Evolutionary conservation across 164 flowering plant genomes (phyloP), one percentile per base, ranked within the genome.

Genomic region (Paratinospora sagittata): DNA sequence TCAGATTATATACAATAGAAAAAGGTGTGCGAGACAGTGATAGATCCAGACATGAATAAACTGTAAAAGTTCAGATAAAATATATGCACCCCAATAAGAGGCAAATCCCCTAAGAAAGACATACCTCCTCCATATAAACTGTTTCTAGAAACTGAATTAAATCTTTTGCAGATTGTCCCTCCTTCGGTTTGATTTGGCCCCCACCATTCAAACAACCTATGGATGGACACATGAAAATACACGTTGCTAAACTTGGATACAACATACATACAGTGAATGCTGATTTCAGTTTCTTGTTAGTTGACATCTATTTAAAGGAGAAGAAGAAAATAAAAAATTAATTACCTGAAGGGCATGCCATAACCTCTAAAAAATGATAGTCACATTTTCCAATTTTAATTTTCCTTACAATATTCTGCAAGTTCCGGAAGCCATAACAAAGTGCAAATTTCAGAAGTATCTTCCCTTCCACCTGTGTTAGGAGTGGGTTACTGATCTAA

Each of bases 301-400:
- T 30, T 30, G 34, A 55, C 0, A 21, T 55, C 61, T 55, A 55
- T n/a, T n/a, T 19, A 55, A 30, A 55, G 24, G 61, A 9, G 9
- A 19, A 6, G 17, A 55, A 55, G 24, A 55, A 55, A 55, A 6
- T n/a, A 52, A 52, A 30, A 30, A 30, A 1, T 43, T 8, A 19
- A 19, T 11, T 68, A 96, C 98, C 99, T 79, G 99, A 88, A 66
- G 98, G 99, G 82, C 99, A 96, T 61, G 98, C 99, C 99, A 96
- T 96, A 70, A 96, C 84, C 86, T 96, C 99, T 78, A 96, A 76
- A 75, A 82, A 96, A 57, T 96, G 89, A 74, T 96, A 93, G 66
- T 96, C 98, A 75, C 95, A 90, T 85, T 88, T 91, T 36, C 86
- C 85, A 66, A 17, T 84, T 79, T 93, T 93, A 8, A 93, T 83